phyloP scores from a whole-genome alignment of 2,329 filamentous ascomycete species.

The Sphaerulina musiva region DNA sequence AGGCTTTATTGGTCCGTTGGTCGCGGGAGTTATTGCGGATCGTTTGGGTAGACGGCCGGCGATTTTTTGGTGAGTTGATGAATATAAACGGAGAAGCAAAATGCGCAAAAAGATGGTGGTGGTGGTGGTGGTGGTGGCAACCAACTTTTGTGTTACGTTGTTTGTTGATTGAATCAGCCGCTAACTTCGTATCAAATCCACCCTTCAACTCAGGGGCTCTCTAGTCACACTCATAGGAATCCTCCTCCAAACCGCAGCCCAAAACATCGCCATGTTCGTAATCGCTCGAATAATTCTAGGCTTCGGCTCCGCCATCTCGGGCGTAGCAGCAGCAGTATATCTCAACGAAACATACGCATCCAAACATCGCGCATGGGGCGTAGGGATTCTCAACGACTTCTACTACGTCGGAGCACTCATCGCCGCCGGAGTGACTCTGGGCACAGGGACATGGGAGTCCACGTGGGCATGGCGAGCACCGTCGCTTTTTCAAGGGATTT shows the following conservation, averaged over 20 bases:
- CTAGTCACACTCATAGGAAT: constrained; percentile 42
- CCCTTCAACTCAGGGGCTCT: background rate
- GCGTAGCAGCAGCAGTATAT: constrained; percentile 43
- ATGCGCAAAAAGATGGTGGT: too few species aligned
- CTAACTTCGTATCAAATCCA: too few species aligned
- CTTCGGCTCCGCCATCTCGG: constrained; percentile 40
- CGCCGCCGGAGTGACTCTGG: constrained; percentile 44
- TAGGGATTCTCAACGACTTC: constrained; percentile 38
- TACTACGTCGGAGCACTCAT: constrained; percentile 40
- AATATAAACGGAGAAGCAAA: background rate
- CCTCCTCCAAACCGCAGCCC: constrained; percentile 44
- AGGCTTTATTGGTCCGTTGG: constrained; percentile 27
- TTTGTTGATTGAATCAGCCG: too few species aligned
- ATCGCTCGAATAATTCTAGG: constrained; percentile 43
- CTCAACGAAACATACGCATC: constrained; percentile 47
- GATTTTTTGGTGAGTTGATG: background rate
- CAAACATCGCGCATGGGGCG: constrained; percentile 42
- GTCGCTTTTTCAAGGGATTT: constrained; percentile 41
- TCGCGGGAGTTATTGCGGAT: background rate
- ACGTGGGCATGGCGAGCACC: constrained; percentile 46
- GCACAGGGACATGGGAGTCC: constrained; percentile 38
- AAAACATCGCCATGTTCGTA: constrained; percentile 40
- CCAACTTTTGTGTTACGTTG: too few species aligned
- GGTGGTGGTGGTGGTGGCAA: too few species aligned
- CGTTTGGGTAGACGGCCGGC: background rate